These are phyloP conservation scores for Ilyonectria sp. DNA, from an alignment of 2,329 filamentous ascomycete genomes.

Conservation along the genomic window DNA sequence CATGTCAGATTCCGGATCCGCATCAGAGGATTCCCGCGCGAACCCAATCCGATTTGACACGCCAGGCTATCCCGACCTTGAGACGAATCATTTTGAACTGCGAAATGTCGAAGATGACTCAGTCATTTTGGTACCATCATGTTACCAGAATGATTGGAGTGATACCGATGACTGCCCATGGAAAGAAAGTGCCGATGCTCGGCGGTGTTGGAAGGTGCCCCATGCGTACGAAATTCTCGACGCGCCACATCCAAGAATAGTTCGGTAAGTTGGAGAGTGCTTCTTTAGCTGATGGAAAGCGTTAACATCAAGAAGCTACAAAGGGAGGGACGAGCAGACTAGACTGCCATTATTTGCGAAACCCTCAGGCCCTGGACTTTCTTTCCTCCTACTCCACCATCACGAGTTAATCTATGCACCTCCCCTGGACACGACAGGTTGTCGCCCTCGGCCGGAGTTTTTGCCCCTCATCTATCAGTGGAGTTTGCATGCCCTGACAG, in stretches of 20 bases:
- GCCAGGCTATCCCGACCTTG: background rate
- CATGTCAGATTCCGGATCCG: background rate
- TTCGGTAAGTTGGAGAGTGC: background rate
- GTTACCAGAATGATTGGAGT: conserved; percentile 8
- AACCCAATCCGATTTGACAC: conserved; percentile 4
- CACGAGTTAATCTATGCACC: background rate
- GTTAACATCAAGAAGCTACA: conserved; percentile 8
- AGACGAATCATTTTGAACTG: conserved; percentile 1
- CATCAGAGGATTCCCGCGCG: background rate
- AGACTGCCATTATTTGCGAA: conserved; percentile 14
- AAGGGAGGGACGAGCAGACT: conserved; percentile 14
- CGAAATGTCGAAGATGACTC: background rate
- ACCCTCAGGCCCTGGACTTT: conserved; percentile 10
- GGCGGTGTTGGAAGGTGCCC: conserved; percentile 16
- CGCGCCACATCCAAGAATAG: conserved; percentile 6
- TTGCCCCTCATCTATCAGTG: conserved; percentile 19
- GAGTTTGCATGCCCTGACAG: conserved; percentile 10
- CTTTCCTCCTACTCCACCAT: background rate
- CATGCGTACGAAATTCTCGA: conserved; percentile 16
- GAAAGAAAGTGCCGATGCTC: conserved; percentile 2
- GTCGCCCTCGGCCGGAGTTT: conserved; percentile 1
- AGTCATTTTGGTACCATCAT: background rate
- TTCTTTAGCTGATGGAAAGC: background rate
- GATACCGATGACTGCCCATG: conserved; percentile 5
- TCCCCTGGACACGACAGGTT: background rate